Conservation (phyloP, 2,329 filamentous ascomycete genomes). For the Hymenoscyphus infarciens region DNA sequence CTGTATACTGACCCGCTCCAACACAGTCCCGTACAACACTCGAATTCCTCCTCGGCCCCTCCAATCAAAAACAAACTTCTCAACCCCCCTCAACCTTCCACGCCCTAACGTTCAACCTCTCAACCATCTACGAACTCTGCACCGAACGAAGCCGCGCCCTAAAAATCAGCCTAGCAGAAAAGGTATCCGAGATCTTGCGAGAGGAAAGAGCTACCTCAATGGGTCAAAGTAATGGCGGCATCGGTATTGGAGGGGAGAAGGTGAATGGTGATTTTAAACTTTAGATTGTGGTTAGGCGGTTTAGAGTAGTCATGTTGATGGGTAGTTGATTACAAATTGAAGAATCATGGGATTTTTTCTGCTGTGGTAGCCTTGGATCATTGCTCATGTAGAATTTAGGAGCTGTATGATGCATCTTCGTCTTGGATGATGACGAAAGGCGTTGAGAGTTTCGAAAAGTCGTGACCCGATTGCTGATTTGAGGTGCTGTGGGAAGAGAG, state of each 20-base stretch:
- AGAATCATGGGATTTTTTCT: too few relatives aligned
- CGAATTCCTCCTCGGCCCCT: constrained; percentile 41
- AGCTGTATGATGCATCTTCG: too few relatives aligned
- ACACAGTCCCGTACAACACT: constrained; percentile 61
- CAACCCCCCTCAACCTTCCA: constrained; percentile 62
- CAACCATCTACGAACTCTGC: constrained; percentile 88
- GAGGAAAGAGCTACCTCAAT: constrained; percentile 5
- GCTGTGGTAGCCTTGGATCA: too few relatives aligned
- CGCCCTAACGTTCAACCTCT: constrained; percentile 82
- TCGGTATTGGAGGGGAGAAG: constrained; percentile 30
- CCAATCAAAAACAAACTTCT: constrained; percentile 50
- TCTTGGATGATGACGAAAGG: too few relatives aligned
- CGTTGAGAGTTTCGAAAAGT: too few relatives aligned
- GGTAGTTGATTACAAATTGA: too few relatives aligned
- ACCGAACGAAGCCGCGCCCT: constrained; percentile 69
- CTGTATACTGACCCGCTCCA: background rate
- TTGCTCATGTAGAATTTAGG: too few relatives aligned
- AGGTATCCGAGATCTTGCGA: constrained; percentile 48
- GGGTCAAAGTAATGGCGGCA: background rate
- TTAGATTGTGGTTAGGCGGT: constrained; percentile 7
- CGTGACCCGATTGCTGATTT: too few relatives aligned
- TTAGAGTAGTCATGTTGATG: too few relatives aligned
- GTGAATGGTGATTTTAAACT: constrained; percentile 36
- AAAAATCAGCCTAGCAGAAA: constrained; percentile 70
- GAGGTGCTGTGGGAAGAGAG: too few relatives aligned